phyloP scores from a whole-genome alignment of 2,329 filamentous ascomycete genomes.

The Amesomyces nigricolor region DNA sequence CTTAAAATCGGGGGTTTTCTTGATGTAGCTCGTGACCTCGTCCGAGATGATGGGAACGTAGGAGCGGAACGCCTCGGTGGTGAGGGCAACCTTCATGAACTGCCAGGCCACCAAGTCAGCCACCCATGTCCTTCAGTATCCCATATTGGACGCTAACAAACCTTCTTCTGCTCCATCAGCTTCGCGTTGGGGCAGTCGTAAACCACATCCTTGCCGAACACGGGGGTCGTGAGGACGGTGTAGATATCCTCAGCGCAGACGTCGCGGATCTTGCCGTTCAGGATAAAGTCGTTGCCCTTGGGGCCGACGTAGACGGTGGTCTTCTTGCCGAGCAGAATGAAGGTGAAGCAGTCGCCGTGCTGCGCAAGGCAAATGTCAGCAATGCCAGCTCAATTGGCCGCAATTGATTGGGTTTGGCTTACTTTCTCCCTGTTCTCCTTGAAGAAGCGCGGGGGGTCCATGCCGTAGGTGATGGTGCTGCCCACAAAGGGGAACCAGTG shows the following conservation, averaged over 20 bases:
- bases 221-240: conserved; percentile 44
- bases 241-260: conserved; percentile 53
- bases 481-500: conserved; percentile 80
- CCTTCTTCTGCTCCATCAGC: conserved; percentile 86
- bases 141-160: conserved; percentile 28
- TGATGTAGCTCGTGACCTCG: conserved; percentile 63
- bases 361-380: conserved; percentile 22
- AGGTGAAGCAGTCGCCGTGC: conserved; percentile 51
- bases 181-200: conserved; percentile 82
- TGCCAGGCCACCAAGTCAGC: conserved; percentile 27
- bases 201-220: conserved; percentile 72
- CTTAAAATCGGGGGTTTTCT: conserved; percentile 50
- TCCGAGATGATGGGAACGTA: conserved; percentile 68
- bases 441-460: conserved; percentile 90
- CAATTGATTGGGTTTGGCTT: conserved; percentile 10
- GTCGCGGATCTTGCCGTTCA: conserved; percentile 49
- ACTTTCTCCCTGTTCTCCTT: conserved; percentile 64
- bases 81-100: conserved; percentile 68
- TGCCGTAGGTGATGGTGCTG: conserved; percentile 89
- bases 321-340: conserved; percentile 46
- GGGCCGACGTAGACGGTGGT: conserved; percentile 47
- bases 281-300: conserved; percentile 50
- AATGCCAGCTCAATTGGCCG: background rate
- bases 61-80: conserved; percentile 54
- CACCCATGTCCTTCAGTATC: background rate